Conservation (phyloP, 2,329 filamentous ascomycete species). For the Annulohypoxylon truncatum region DNA sequence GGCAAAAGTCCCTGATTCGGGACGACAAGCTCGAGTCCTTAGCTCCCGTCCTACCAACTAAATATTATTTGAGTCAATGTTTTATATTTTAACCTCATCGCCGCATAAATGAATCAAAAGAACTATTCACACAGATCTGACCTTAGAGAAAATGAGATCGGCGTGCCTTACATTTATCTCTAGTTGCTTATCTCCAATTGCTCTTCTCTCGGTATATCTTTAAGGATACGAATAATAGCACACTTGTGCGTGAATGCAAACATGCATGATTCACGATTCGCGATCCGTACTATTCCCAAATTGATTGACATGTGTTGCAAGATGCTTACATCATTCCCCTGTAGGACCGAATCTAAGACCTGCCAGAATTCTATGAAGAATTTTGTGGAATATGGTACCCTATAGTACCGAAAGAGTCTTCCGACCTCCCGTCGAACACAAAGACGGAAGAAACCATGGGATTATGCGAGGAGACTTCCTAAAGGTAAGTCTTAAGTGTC, state of each 20-base stretch:
- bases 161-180: not conserved
- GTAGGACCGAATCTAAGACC: constrained; percentile 33
- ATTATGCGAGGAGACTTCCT: not conserved
- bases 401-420: constrained; percentile 1
- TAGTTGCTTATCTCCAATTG: no score
- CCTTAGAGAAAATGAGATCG: not conserved
- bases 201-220: not conserved
- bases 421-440: not conserved
- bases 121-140: no score
- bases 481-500: constrained; percentile 5
- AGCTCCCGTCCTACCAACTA: not conserved
- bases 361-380: constrained; percentile 8
- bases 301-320: constrained; percentile 16
- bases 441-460: not conserved
- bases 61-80: not conserved
- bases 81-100: not conserved
- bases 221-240: not conserved
- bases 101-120: not conserved
- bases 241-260: not conserved
- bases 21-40: constrained; percentile 2
- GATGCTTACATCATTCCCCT: not conserved
- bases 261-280: not conserved
- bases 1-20: constrained; percentile 2
- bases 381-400: constrained; percentile 3
- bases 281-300: not conserved